Evolutionary conservation across 441 rosid genomes (phyloP).

Genomic region (Populus tomentosa): DNA sequence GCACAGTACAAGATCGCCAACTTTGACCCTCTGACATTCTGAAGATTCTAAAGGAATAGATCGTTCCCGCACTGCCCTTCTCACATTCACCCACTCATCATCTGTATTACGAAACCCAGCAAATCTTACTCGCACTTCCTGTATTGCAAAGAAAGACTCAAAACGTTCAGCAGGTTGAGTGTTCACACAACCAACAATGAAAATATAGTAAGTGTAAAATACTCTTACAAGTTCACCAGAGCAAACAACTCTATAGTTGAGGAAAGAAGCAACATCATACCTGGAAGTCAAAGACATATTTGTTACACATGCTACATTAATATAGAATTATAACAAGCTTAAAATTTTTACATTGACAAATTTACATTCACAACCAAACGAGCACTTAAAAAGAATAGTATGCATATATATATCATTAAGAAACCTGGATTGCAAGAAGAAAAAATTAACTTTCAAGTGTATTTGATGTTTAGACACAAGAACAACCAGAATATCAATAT

Average conservation of each 20-base stretch:
- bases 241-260: slow-evolving; percentile 39
- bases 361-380: not conserved
- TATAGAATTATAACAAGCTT: not conserved
- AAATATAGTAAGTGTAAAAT: slow-evolving; percentile 6
- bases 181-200: not conserved
- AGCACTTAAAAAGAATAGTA: not conserved
- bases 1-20: slow-evolving; percentile 61
- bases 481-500: not conserved
- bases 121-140: slow-evolving; percentile 69
- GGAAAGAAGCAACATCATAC: slow-evolving; percentile 60
- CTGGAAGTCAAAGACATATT: slow-evolving; percentile 32
- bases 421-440: not conserved
- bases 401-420: not conserved
- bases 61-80: slow-evolving; percentile 43
- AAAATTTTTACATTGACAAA: not conserved
- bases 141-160: slow-evolving; percentile 19
- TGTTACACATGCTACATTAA: not conserved
- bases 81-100: slow-evolving; percentile 66
- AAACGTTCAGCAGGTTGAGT: slow-evolving; percentile 14
- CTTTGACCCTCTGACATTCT: slow-evolving; percentile 47
- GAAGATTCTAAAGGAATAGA: slow-evolving; percentile 55
- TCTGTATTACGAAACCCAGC: slow-evolving; percentile 56
- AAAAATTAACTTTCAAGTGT: not conserved
- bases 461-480: too few relatives aligned
- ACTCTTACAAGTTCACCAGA: slow-evolving; percentile 60